phyloP scores from a whole-genome alignment of 768 basidiomycete genomes.

The Tylopilus plumbeoviolaceoides region DNA sequence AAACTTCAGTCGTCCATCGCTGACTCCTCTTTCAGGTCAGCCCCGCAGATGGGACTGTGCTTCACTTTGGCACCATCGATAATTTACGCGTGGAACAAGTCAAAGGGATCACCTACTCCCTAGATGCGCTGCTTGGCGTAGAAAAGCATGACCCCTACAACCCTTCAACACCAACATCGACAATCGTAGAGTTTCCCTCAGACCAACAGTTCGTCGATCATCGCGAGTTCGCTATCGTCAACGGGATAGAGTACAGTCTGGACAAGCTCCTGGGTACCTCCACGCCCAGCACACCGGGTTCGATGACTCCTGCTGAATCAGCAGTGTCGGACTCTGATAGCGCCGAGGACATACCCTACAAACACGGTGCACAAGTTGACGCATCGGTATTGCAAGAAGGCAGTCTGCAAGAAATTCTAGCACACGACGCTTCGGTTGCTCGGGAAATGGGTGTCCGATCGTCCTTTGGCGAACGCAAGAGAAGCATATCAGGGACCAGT shows the following conservation, averaged over 20 bases:
- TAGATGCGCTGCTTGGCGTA: constrained; percentile 87
- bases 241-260: constrained; percentile 95
- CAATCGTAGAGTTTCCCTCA: constrained; percentile 37
- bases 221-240: constrained; percentile 91
- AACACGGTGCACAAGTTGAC: constrained; percentile 67
- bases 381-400: constrained; percentile 66
- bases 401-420: constrained; percentile 51
- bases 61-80: constrained; percentile 87
- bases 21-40: constrained; percentile 56
- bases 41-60: constrained; percentile 89
- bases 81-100: constrained; percentile 88
- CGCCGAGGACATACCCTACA: constrained; percentile 37
- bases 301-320: constrained; percentile 27
- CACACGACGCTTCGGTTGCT: constrained; percentile 69
- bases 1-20: neutral
- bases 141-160: constrained; percentile 44
- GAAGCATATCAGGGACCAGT: constrained; percentile 41
- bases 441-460: constrained; percentile 61
- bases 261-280: constrained; percentile 74
- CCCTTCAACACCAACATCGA: constrained; percentile 39
- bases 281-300: constrained; percentile 38
- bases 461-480: constrained; percentile 28
- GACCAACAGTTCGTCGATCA: constrained; percentile 70
- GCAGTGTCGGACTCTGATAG: constrained; percentile 18
- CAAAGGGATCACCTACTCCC: constrained; percentile 95